Conservation (phyloP, 768 basidiomycete species). For the Psilocybe cubensis region DNA sequence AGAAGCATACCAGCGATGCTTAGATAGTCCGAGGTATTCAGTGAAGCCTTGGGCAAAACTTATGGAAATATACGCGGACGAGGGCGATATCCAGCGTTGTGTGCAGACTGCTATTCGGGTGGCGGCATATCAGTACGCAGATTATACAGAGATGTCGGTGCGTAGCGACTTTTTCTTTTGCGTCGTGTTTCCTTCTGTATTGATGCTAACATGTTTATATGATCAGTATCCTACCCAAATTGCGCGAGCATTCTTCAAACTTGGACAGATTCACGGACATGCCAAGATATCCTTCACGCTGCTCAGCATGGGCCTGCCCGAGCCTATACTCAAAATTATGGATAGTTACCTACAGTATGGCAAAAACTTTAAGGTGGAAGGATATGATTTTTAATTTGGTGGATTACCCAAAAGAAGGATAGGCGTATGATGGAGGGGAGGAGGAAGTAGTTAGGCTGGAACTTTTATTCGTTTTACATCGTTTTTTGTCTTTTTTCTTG, state of each 20-base stretch:
- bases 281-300: conserved; percentile 94
- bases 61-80: conserved; percentile 96
- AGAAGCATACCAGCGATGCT: conserved; percentile 94
- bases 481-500: too few relatives aligned
- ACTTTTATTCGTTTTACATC: too few relatives aligned
- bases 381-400: conserved; percentile 65
- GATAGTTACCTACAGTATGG: conserved; percentile 90
- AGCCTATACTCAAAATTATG: conserved; percentile 91
- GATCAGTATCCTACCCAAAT: conserved; percentile 87
- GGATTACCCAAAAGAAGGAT: neutral
- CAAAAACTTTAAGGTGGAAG: conserved; percentile 85
- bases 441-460: too few relatives aligned
- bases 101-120: conserved; percentile 93
- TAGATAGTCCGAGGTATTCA: conserved; percentile 85
- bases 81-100: conserved; percentile 89
- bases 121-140: conserved; percentile 89
- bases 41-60: conserved; percentile 93
- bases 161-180: conserved; percentile 30
- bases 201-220: neutral
- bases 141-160: conserved; percentile 89
- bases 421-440: too few relatives aligned
- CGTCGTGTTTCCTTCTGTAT: conserved; percentile 9
- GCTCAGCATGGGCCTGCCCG: conserved; percentile 92
- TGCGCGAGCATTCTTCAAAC: conserved; percentile 89
- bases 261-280: conserved; percentile 91